Evolutionary conservation across 2,329 filamentous ascomycete species (phyloP), one percentile per base, ranked within the genome.

Genomic region (Venturia nashicola): DNA sequence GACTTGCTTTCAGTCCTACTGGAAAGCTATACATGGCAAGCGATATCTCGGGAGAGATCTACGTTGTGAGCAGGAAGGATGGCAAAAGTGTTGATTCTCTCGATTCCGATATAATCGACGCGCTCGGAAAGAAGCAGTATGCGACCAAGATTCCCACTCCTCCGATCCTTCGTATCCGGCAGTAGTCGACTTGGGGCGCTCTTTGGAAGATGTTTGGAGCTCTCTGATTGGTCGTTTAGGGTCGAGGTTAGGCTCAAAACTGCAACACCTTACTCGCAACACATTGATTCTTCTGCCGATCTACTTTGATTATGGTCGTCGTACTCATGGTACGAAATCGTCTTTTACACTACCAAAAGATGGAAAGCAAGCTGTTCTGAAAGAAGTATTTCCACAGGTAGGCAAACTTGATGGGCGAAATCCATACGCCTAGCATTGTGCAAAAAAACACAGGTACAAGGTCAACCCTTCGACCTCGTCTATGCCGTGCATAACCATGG

Each of bases 21-120:
- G 83, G 80, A 7, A 75, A 85, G 7, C 73, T 89, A 8, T 89
- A 82, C 73, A 81, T 88, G 76, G 82, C 77, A 64, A 84, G 80
- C 4, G 86, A 89, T 70, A 71, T 77, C 16, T 86, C 85, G 0
- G 86, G 86, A 4, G 86, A 89, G 76, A 80, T 89, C 48, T 88
- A 82, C 68, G 80, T 88, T 36, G 68, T 79, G 20, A 71, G 68
- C 1, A 70, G 67, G 55, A 66, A 68, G 20, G 71, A 75, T 67
- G 74, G 73, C 59, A 39, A 27, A 4, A 60, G 39, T 23, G 36
- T 60, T 11, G 59, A 60, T 44, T 39, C 20, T n/a, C 9, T 60
- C 43, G 51, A 57, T 16, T 57, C 51, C 27, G 46, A 20, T 51
- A 12, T 16, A 7, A 51, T 51, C 20, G 46, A 51, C 9, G 46